A percentile compares a stretch with the other conserved stretches of the same genome.
Conservation (phyloP, 495 filamentous ascomycete genomes). For the Terfezia claveryi region DNA sequence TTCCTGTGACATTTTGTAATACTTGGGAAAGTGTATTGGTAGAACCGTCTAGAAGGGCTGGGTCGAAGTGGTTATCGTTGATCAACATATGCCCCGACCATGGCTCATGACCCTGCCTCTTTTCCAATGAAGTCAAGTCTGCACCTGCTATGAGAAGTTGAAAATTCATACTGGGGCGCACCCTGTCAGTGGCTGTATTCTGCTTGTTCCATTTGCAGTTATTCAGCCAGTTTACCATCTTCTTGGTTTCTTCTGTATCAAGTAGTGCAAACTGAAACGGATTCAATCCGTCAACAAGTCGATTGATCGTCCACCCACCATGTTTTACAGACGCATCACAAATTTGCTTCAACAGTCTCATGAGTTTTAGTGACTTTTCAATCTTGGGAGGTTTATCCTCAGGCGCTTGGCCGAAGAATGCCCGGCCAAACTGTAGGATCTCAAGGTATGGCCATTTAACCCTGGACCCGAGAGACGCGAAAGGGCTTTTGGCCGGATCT, state of each 20-base stretch:
- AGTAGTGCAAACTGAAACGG: background rate
- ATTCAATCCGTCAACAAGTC: background rate
- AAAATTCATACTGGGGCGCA: no score
- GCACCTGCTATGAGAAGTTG: no score
- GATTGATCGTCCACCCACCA: background rate
- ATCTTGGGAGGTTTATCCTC: background rate
- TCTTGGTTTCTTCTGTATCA: background rate
- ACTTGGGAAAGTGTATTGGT: no score
- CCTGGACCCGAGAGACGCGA: background rate
- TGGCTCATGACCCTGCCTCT: no score
- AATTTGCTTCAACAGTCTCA: background rate
- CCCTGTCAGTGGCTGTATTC: no score
- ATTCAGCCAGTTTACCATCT: background rate
- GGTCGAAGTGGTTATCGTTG: no score
- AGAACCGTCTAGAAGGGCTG: no score
- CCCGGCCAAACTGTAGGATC: background rate
- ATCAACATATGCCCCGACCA: no score
- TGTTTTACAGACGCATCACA: background rate
- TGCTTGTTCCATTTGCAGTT: background rate
- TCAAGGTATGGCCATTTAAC: background rate
- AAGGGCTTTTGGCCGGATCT: background rate
- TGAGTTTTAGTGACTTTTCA: background rate
- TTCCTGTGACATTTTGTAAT: no score
- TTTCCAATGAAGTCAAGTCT: no score
- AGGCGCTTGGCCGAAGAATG: background rate